Conservation (phyloP, 2,329 filamentous ascomycete species). For the Penicillium frequentans region DNA sequence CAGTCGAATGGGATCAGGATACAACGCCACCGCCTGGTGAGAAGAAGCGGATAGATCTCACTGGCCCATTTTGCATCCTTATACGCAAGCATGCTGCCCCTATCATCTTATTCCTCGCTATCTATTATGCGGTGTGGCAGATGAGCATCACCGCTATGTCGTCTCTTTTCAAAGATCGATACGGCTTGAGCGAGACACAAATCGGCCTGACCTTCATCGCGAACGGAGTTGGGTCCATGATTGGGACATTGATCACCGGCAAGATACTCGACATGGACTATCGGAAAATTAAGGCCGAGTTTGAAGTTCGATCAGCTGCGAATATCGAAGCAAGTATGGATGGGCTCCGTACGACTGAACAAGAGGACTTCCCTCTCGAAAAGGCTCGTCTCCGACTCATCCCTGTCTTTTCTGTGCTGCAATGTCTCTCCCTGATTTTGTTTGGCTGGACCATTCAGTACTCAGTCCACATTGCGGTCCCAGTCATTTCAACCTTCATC, state of each 20-base stretch:
- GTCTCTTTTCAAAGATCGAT: constrained; percentile 46
- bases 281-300: constrained; percentile 38
- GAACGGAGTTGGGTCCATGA: constrained; percentile 56
- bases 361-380: constrained; percentile 49
- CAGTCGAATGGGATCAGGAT: constrained; percentile 3
- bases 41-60: constrained; percentile 45
- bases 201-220: constrained; percentile 56
- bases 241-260: constrained; percentile 54
- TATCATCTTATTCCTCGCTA: constrained; percentile 49
- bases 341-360: background rate
- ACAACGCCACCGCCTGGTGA: constrained; percentile 9
- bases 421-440: constrained; percentile 49
- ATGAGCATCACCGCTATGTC: constrained; percentile 58
- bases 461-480: constrained; percentile 49
- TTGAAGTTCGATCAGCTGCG: constrained; percentile 14
- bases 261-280: constrained; percentile 57
- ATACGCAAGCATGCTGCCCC: constrained; percentile 45
- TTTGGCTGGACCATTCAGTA: constrained; percentile 58
- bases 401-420: constrained; percentile 46
- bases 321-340: background rate
- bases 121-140: constrained; percentile 57
- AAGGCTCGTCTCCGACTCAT: constrained; percentile 53
- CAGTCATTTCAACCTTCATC: constrained; percentile 53
- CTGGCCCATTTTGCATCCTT: constrained; percentile 51
- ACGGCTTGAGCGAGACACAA: constrained; percentile 46